Percentiles rank a stretch among this genome's conserved stretches.
These are phyloP conservation scores for Agaricus blazei DNA, from an alignment of 768 basidiomycete species.

Conservation along the genomic window DNA sequence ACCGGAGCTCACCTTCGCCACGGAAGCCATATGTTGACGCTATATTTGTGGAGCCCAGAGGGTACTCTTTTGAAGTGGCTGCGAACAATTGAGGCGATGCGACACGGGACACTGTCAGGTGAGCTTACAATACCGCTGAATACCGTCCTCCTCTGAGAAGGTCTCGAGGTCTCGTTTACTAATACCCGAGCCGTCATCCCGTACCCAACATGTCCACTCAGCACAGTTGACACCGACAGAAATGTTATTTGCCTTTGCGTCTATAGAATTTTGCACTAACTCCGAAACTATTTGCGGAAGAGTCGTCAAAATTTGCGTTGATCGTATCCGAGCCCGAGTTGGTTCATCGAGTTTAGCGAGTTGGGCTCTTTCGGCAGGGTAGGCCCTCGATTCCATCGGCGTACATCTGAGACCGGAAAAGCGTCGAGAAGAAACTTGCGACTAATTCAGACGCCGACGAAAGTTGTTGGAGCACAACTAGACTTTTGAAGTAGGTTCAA, in stretches of 20 bases:
- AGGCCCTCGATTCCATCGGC: too few relatives aligned
- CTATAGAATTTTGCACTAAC: conserved; percentile 86
- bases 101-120: not conserved
- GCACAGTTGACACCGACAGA: conserved; percentile 70
- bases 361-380: not conserved
- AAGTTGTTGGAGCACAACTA: too few relatives aligned
- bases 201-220: conserved; percentile 81
- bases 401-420: too few relatives aligned
- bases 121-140: conserved; percentile 66
- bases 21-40: conserved; percentile 82
- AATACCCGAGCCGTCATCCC: conserved; percentile 83
- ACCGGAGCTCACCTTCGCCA: conserved; percentile 68
- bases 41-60: conserved; percentile 40
- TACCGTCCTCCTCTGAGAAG: conserved; percentile 47
- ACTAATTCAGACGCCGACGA: too few relatives aligned
- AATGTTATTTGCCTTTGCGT: conserved; percentile 67
- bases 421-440: too few relatives aligned
- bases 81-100: not conserved
- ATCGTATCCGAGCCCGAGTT: conserved; percentile 73
- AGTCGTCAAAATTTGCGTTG: conserved; percentile 80
- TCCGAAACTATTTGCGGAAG: conserved; percentile 77
- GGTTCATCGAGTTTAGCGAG: conserved; percentile 48
- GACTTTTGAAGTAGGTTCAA: too few relatives aligned
- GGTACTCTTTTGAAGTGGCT: conserved; percentile 76
- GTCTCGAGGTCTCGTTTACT: conserved; percentile 48